Evolutionary conservation across 2,329 filamentous ascomycete species (phyloP).

Genomic region (Aspergillus sp.): DNA sequence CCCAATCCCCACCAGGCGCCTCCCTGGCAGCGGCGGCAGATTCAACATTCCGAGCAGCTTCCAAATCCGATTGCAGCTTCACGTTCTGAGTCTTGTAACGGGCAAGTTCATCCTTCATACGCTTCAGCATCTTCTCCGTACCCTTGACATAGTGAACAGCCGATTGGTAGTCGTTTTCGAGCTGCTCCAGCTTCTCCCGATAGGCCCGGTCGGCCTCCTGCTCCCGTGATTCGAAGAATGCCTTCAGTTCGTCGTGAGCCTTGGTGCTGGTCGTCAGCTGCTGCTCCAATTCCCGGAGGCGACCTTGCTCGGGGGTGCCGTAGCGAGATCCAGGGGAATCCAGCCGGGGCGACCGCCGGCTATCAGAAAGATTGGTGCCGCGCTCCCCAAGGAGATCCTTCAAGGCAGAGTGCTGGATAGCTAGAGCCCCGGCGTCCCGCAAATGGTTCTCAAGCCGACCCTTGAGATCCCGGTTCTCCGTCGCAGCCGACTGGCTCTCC

Average conservation of each 20-base stretch:
- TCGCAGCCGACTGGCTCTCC: constrained; percentile 73
- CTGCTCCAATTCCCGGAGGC: constrained; percentile 76
- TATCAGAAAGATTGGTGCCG: constrained; percentile 68
- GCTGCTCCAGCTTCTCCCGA: constrained; percentile 83
- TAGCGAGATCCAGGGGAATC: constrained; percentile 68
- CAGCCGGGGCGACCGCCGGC: constrained; percentile 60
- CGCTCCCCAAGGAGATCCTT: constrained; percentile 89
- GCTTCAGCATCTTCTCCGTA: constrained; percentile 97
- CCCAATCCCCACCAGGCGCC: constrained; percentile 49
- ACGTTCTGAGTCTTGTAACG: constrained; percentile 83
- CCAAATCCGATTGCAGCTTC: constrained; percentile 74
- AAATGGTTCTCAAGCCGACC: constrained; percentile 77
- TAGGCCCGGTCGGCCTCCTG: constrained; percentile 84
- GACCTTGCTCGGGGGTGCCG: constrained; percentile 67
- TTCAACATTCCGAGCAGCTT: constrained; percentile 50
- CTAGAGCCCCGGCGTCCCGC: constrained; percentile 86
- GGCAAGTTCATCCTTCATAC: constrained; percentile 94
- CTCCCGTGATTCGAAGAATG: constrained; percentile 66
- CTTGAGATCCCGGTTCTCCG: constrained; percentile 72
- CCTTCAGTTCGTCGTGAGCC: constrained; percentile 77
- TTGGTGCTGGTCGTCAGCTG: constrained; percentile 70
- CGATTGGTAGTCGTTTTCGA: constrained; percentile 96
- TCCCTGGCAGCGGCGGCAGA: background rate
- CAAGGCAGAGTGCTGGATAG: constrained; percentile 83
- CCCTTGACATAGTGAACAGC: constrained; percentile 97